Evolutionary conservation across 768 basidiomycete genomes (phyloP), one percentile per base, ranked within the genome.

Genomic region (Phlebiopsis gigantea): DNA sequence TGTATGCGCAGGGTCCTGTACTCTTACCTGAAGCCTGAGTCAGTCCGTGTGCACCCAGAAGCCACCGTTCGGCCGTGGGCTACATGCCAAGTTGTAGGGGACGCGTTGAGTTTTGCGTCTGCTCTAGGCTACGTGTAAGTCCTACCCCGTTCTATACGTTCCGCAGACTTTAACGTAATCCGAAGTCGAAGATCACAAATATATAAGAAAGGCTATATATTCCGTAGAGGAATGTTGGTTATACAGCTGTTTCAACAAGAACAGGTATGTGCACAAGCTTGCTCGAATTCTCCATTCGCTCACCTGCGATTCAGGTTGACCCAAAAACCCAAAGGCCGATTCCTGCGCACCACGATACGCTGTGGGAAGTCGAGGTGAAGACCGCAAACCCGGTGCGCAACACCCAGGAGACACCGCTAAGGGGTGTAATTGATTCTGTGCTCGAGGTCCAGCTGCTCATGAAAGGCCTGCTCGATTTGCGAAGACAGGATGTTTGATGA

Each of bases 361-460:
- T 90, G 5, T 93, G 90, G 90, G 87, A 92, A 67, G 89, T 93
- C 34, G 88, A 93, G 72, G 90, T 91, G 49, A 91, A 88, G 68
- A 90, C 90, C 1, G 87, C 89, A 1, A 75, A 78, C 2, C 91
- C 91, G 5, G 82, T 88, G 44, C 81, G 87, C 15, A 90, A 88
- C 57, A 87, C 85, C 0, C 88, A 85, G 66, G 85, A 87, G 58
- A 86, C 80, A 2, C 90, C 90, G 4, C 75, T 92, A n/a, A 81
- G 78, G 55, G 76, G 77, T 15, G 78, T 82, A 8, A 82, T 89
- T 28, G 85, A 90, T 17, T 86, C 85, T 2, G 85, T 93, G 0
- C 78, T 92, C 0, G 87, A 92, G 58, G 83, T 93, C 10, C 91
- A 93, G 65, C 73, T 82, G 14, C 75, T 91, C 45, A 91, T 93